Evolutionary conservation across 75 land plant genomes (phyloP), one percentile per base, ranked within the genome.

Genomic region (Pseudotsuga menziesii): DNA sequence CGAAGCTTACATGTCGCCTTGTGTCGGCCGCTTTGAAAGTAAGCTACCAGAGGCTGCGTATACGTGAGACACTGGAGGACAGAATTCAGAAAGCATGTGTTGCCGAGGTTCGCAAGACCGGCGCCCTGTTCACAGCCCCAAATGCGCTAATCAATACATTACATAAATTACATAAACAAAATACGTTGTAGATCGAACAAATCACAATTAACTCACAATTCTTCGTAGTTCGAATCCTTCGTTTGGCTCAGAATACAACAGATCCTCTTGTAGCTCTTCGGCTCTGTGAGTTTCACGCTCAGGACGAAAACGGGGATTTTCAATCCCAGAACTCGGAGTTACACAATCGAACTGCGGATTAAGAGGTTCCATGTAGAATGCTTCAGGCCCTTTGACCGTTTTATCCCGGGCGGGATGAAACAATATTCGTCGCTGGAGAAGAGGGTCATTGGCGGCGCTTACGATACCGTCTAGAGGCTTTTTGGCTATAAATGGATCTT

Each of bases 11-110:
- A 95, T 22, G 90, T 83, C 66, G 64, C 58, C 76, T 89, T 87
- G 79, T 95, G 98, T 79, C 85, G 89, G 11, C 93, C 92, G 54
- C 92, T 90, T 60, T 89, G 88, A 67, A 95, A 76, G 77, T 92
- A 95, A 11, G 88, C 89, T 7, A 81, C 92, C 75, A 95, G 79
- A 58, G 98, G 98, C 76, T 90, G 95, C 15, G 98, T 95, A 61
- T 95, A 95, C 1, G 98, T 93, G 52, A 95, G 84, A 63, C 98
- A 95, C 73, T 95, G 98, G 59, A 95, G 78, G 14, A 93, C 96
- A 22, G 98, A 89, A 78, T 95, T 95, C 17, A 93, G 85, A 77
- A 86, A 95, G 82, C 95, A 95, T 4, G 98, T 95, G 44, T 95
- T 95, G 5, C 98, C 98, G 57, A 93, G 89, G 79, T 95, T 95